A percentile compares a stretch with the other conserved stretches of the same genome.
Conservation (phyloP, 441 rosid genomes). For the Mallotus japonicus region DNA sequence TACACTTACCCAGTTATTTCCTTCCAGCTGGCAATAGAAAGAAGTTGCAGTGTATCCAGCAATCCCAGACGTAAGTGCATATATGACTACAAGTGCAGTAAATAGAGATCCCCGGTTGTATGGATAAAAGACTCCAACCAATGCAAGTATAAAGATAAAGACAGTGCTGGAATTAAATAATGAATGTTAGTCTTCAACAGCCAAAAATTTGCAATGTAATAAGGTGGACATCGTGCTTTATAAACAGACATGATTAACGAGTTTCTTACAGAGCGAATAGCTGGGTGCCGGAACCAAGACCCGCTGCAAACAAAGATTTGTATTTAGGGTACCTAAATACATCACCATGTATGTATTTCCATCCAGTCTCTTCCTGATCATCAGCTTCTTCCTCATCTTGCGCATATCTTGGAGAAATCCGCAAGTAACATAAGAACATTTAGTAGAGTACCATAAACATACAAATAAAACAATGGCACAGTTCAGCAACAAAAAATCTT, state of each 20-base stretch:
- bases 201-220: background rate
- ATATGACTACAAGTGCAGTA: slow-evolving; percentile 74
- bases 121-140: slow-evolving; percentile 82
- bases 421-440: background rate
- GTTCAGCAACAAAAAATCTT: slow-evolving; percentile 23
- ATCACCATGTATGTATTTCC: slow-evolving; percentile 90
- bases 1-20: slow-evolving; percentile 62
- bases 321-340: slow-evolving; percentile 71
- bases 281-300: slow-evolving; percentile 74
- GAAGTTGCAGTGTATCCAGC: slow-evolving; percentile 75
- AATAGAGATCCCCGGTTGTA: slow-evolving; percentile 82
- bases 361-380: slow-evolving; percentile 92
- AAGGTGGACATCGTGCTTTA: background rate
- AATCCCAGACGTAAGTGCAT: slow-evolving; percentile 75
- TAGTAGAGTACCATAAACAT: background rate
- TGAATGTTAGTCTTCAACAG: background rate
- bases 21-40: slow-evolving; percentile 82
- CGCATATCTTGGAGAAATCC: slow-evolving; percentile 47
- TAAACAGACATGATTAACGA: background rate
- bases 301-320: slow-evolving; percentile 74
- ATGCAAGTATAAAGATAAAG: slow-evolving; percentile 70
- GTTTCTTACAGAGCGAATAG: slow-evolving; percentile 64
- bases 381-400: slow-evolving; percentile 89
- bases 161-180: slow-evolving; percentile 40
- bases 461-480: background rate